Base-by-base conservation (phyloP, 1,284 basidiomycete species). In the Leccinum subrobustum region DNA sequence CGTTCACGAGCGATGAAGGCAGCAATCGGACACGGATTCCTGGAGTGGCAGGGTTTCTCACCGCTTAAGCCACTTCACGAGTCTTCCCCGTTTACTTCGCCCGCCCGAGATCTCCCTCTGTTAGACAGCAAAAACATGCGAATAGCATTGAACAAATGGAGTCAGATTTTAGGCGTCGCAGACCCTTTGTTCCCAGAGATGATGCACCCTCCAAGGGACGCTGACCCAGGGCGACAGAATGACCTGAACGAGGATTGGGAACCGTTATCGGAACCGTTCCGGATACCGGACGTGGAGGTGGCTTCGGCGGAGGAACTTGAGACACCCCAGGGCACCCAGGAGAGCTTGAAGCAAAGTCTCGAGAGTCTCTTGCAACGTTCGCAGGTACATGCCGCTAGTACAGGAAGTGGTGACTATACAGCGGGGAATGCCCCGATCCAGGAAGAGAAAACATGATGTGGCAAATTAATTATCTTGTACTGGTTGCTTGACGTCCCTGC, bases 111-210 rank as follows among this genome's bases (percentile, higher is more conserved):
- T 2, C 63, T 16, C 3, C 54, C 56, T 6, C 54, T 58, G 18
- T 11, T 64, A 48, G 73, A 74, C 42, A 69, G 53, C 59, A 60
- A 60, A 35, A 59, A 69, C n/a, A 73, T 73, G 73, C 74, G 71
- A 2, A 59, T 73, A 56, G 63, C 72, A 11, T 47, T 73, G 23
- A 70, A 74, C 18, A 75, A 75, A 29, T 73, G 71, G 71, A 73
- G 74, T 29, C 74, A 73, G 52, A 73, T 75, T 53, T 59, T 75
- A 18, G 70, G 64, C 20, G 61, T 73, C 18, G 64, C 73, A 35
- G 71, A 73, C 52, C 71, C 74, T 3, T 61, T 71, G 35, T 75
- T 73, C 52, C 69, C 73, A 54, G 70, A 73, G 39, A 75, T 71
- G 59, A 58, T 31, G 31, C 56, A 56, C 18, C 48, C 20, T 35